Evolutionary conservation across 192 early-diverging fungal genomes (phyloP).

Genomic region (Coemansia sp.): DNA sequence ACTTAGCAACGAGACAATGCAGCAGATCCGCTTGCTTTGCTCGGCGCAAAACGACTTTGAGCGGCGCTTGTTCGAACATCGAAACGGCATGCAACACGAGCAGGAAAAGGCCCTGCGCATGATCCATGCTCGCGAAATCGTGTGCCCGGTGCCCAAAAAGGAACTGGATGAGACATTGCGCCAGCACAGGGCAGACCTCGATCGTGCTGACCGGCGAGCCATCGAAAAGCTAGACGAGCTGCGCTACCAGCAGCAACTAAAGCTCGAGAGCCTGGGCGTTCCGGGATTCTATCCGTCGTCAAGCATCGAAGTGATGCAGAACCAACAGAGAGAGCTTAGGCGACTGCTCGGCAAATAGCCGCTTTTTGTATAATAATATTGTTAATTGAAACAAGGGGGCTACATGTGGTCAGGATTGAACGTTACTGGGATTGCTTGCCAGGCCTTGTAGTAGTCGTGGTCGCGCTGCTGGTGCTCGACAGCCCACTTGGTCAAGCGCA

Average conservation of each 20-base stretch:
- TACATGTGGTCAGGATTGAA: slow-evolving; percentile 40
- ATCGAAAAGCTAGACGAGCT: slow-evolving; percentile 42
- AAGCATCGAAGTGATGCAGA: slow-evolving; percentile 14
- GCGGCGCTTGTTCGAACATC: slow-evolving; percentile 35
- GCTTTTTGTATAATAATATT: background rate
- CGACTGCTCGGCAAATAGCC: background rate
- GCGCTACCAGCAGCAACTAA: slow-evolving; percentile 40
- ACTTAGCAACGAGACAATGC: slow-evolving; percentile 8
- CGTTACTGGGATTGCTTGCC: slow-evolving; percentile 62
- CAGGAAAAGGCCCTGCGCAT: slow-evolving; percentile 17
- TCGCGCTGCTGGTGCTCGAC: slow-evolving; percentile 70
- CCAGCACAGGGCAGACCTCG: slow-evolving; percentile 25
- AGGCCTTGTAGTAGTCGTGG: slow-evolving; percentile 84
- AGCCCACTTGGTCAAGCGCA: slow-evolving; percentile 81
- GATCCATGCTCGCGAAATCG: slow-evolving; percentile 30
- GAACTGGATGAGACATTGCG: slow-evolving; percentile 24
- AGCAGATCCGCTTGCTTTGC: slow-evolving; percentile 15
- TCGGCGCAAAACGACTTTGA: slow-evolving; percentile 43
- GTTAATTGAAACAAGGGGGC: background rate
- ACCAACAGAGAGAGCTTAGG: slow-evolving; percentile 18
- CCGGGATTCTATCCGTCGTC: slow-evolving; percentile 33
- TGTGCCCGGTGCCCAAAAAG: slow-evolving; percentile 13
- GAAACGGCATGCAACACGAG: slow-evolving; percentile 26
- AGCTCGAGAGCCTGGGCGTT: slow-evolving; percentile 25
- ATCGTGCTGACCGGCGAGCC: slow-evolving; percentile 28